These are phyloP conservation scores for Stachybotrys echinatus DNA, from an alignment of 2,329 filamentous ascomycete genomes.

Conservation along the genomic window DNA sequence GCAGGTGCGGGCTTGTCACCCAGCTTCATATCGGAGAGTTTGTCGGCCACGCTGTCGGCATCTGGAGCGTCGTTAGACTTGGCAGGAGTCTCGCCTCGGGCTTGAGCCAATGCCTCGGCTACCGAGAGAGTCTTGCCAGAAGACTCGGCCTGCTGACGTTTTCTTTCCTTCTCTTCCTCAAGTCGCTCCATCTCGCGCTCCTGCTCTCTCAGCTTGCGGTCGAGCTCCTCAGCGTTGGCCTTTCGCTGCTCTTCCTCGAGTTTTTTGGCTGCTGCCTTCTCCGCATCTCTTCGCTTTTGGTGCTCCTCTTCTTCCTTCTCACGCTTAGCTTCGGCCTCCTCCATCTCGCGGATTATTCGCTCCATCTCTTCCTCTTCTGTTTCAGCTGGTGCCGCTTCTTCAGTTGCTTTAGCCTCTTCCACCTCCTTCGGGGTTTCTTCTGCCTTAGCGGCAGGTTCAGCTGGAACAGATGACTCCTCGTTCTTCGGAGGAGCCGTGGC, in stretches of 20 bases:
- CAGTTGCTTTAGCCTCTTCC: constrained; percentile 14
- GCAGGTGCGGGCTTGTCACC: constrained; percentile 37
- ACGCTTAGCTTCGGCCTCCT: constrained; percentile 46
- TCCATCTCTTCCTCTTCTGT: constrained; percentile 53
- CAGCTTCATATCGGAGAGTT: constrained; percentile 48
- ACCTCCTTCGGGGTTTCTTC: constrained; percentile 22
- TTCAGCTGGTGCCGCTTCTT: constrained; percentile 21
- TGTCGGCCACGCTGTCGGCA: constrained; percentile 36
- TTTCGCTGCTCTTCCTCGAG: constrained; percentile 40
- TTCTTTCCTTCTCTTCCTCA: constrained; percentile 64
- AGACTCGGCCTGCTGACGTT: constrained; percentile 44
- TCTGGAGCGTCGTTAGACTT: constrained; percentile 33
- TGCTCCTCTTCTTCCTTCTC: constrained; percentile 42
- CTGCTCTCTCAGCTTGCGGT: constrained; percentile 64
- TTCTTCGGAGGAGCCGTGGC: constrained; percentile 22
- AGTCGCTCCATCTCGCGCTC: constrained; percentile 68
- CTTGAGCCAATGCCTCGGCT: constrained; percentile 44
- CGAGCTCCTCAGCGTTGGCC: constrained; percentile 48
- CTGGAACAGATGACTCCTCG: constrained; percentile 11
- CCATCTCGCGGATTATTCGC: constrained; percentile 58
- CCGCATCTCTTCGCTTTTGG: constrained; percentile 41
- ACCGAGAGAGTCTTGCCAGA: constrained; percentile 43
- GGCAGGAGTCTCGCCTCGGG: constrained; percentile 19
- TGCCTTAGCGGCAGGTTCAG: constrained; percentile 16
- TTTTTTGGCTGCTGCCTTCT: constrained; percentile 41